phyloP scores from a whole-genome alignment of 2,329 filamentous ascomycete genomes.

The Grosmannia clavigera region DNA sequence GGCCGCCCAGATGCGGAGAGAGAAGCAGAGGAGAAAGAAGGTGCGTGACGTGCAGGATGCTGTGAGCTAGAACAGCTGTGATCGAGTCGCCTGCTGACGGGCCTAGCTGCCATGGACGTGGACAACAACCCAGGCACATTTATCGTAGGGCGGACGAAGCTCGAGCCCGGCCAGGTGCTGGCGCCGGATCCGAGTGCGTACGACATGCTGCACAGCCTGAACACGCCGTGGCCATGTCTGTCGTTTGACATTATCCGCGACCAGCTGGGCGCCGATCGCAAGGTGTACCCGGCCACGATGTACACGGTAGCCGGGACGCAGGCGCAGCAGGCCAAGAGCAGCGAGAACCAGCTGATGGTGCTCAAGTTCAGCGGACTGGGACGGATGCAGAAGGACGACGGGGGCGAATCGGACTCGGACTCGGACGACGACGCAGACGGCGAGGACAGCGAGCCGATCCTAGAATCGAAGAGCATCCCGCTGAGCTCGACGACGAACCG shows the following conservation, averaged over 20 bases:
- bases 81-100: neutral
- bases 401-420: conserved; percentile 51
- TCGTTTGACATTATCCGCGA: conserved; percentile 91
- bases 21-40: conserved; percentile 74
- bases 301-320: conserved; percentile 94
- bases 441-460: conserved; percentile 73
- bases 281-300: conserved; percentile 87
- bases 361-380: conserved; percentile 92
- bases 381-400: conserved; percentile 57
- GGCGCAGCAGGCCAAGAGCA: conserved; percentile 59
- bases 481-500: conserved; percentile 84
- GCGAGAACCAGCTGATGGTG: conserved; percentile 88
- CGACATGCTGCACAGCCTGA: conserved; percentile 91
- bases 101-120: conserved; percentile 65
- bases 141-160: conserved; percentile 85
- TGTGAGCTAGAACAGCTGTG: no score
- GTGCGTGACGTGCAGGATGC: conserved; percentile 29
- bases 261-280: conserved; percentile 74
- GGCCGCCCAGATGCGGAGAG: conserved; percentile 84
- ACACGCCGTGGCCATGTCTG: conserved; percentile 90
- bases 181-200: conserved; percentile 90
- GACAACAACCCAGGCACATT: conserved; percentile 71
- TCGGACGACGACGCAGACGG: conserved; percentile 61
- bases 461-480: conserved; percentile 85
- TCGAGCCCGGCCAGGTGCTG: conserved; percentile 81